These are phyloP conservation scores for Hippophae tibetana DNA, from an alignment of 306 rosid species.

Conservation along the genomic window DNA sequence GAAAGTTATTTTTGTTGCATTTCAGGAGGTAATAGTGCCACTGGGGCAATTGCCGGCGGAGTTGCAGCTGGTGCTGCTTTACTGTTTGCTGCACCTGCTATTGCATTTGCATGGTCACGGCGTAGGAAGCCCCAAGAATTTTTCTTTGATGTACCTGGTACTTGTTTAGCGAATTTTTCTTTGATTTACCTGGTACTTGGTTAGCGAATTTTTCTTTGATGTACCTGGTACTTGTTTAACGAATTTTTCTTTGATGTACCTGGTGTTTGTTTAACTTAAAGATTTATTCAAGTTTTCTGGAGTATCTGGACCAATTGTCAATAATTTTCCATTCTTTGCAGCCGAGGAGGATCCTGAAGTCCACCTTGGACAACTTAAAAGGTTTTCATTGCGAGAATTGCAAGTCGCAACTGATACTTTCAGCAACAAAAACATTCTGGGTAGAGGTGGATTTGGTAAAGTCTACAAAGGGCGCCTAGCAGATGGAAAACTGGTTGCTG, in stretches of 20 bases:
- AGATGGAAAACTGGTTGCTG: slow-evolving; percentile 90
- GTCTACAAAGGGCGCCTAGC: slow-evolving; percentile 97
- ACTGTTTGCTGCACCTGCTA: slow-evolving; percentile 95
- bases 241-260: slow-evolving; percentile 90
- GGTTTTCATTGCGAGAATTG: slow-evolving; percentile 86
- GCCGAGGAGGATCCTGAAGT: slow-evolving; percentile 99
- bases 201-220: slow-evolving; percentile 75
- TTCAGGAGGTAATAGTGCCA: slow-evolving; percentile 79
- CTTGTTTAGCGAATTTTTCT: slow-evolving; percentile 52
- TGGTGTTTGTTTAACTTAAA: too few species aligned
- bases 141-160: slow-evolving; percentile 68
- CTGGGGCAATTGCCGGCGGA: slow-evolving; percentile 98
- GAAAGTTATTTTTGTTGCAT: slow-evolving; percentile 18
- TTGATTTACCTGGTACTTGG: slow-evolving; percentile 37
- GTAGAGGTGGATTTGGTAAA: slow-evolving; percentile 97
- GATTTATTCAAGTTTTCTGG: too few species aligned
- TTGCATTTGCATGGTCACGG: slow-evolving; percentile 99
- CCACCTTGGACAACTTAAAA: slow-evolving; percentile 94
- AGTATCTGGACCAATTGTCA: slow-evolving; percentile 13
- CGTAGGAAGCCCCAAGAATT: slow-evolving; percentile 92
- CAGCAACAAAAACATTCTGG: slow-evolving; percentile 93
- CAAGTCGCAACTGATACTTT: slow-evolving; percentile 96
- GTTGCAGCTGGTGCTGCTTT: slow-evolving; percentile 99
- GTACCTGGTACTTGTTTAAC: slow-evolving; percentile 16
- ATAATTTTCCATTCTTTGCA: slow-evolving; percentile 26